Evolutionary conservation across 768 basidiomycete genomes (phyloP).

Genomic region (Leucocoprinus sp.): DNA sequence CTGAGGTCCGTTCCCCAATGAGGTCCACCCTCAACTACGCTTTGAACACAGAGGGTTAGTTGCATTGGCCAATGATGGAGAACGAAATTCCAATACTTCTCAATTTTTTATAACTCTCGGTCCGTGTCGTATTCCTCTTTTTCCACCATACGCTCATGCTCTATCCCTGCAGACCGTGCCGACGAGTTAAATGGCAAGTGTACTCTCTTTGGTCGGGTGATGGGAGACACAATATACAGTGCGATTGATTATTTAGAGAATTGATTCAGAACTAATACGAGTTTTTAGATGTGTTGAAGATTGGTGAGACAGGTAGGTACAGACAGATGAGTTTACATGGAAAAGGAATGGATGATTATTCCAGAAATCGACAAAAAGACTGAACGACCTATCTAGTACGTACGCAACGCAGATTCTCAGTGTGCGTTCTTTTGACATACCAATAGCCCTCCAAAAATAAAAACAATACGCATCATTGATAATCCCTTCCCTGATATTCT

Average conservation of each 20-base stretch:
- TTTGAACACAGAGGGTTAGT: slow-evolving; percentile 88
- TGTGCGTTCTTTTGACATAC: slow-evolving; percentile 2
- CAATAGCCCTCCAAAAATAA: slow-evolving; percentile 84
- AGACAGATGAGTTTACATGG: not conserved
- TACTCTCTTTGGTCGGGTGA: slow-evolving; percentile 85
- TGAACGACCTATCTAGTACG: slow-evolving; percentile 68
- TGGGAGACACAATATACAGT: slow-evolving; percentile 90
- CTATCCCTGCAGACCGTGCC: slow-evolving; percentile 58
- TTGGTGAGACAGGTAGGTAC: slow-evolving; percentile 74
- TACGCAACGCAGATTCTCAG: slow-evolving; percentile 10
- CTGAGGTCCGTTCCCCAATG: slow-evolving; percentile 86
- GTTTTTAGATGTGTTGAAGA: slow-evolving; percentile 76
- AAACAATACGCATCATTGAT: slow-evolving; percentile 73
- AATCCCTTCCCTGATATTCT: slow-evolving; percentile 95
- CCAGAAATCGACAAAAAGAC: slow-evolving; percentile 68
- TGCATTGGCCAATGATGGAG: slow-evolving; percentile 88
- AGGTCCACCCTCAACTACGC: slow-evolving; percentile 85
- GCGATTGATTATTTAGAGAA: slow-evolving; percentile 20
- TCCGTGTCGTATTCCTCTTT: slow-evolving; percentile 20
- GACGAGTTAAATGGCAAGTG: slow-evolving; percentile 93
- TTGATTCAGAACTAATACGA: not conserved
- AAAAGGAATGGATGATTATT: not conserved
- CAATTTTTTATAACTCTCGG: slow-evolving; percentile 95
- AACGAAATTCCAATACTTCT: slow-evolving; percentile 83
- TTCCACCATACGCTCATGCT: not conserved